phyloP scores from a whole-genome alignment of 768 basidiomycete genomes.

The Fistulinella prunicolor region DNA sequence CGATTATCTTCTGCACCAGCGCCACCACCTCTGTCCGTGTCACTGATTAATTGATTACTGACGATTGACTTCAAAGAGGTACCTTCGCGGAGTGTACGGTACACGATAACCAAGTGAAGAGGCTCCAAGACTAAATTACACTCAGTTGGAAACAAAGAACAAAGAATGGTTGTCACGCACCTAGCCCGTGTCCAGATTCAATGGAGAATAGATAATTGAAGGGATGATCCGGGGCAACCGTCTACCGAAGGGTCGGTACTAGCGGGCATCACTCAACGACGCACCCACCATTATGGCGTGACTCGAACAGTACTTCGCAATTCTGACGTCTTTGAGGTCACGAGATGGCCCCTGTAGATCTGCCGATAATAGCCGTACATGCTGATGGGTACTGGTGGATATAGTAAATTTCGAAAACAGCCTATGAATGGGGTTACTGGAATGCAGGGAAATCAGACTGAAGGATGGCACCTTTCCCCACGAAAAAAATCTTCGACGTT shows the following conservation, averaged over 20 bases:
- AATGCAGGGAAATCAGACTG: not conserved
- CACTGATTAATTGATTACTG: constrained; percentile 6
- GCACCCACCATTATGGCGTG: constrained; percentile 49
- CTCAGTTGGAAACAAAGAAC: constrained; percentile 8
- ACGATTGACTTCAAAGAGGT: constrained; percentile 2
- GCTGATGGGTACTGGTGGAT: constrained; percentile 74
- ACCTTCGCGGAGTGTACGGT: constrained; percentile 86
- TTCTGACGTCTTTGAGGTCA: constrained; percentile 48
- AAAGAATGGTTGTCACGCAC: constrained; percentile 33
- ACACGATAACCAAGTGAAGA: constrained; percentile 62
- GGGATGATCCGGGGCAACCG: constrained; percentile 70
- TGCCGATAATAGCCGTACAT: constrained; percentile 70
- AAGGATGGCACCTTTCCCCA: constrained; percentile 56
- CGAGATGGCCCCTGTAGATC: constrained; percentile 46
- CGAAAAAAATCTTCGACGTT: constrained; percentile 98
- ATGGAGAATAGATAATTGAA: constrained; percentile 80
- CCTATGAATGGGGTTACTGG: constrained; percentile 39
- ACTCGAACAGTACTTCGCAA: constrained; percentile 46
- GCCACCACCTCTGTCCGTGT: constrained; percentile 58
- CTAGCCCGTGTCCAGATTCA: constrained; percentile 59
- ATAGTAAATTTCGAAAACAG: constrained; percentile 90
- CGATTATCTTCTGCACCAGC: constrained; percentile 51
- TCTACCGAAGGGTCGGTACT: constrained; percentile 43
- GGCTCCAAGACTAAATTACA: constrained; percentile 53
- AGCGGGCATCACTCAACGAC: not conserved